These are phyloP conservation scores for Phoenix dactylifera DNA, from an alignment of 176 grass and related monocot genomes.

Conservation along the genomic window DNA sequence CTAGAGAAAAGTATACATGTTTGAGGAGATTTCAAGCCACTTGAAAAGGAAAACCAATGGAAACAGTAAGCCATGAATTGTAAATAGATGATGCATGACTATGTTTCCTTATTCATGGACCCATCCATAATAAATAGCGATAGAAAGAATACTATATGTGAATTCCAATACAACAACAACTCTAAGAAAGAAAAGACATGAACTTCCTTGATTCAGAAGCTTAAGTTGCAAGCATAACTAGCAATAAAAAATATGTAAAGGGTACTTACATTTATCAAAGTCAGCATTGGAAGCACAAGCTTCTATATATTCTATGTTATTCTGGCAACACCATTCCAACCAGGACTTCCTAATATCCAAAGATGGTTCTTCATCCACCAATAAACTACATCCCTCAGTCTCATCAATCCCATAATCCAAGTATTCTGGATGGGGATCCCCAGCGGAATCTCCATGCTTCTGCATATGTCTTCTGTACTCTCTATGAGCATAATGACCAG, in stretches of 20 bases:
- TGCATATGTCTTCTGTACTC: conserved; percentile 66
- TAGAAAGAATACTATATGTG: neutral
- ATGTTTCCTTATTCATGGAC: no score
- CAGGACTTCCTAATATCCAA: conserved; percentile 53
- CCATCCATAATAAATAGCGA: neutral
- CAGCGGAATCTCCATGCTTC: conserved; percentile 42
- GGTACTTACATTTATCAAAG: conserved; percentile 89
- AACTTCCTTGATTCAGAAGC: no score
- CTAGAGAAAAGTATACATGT: no score
- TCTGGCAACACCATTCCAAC: conserved; percentile 56
- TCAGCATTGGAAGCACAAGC: conserved; percentile 74
- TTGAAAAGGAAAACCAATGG: no score
- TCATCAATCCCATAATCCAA: conserved; percentile 70
- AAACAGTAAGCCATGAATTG: no score
- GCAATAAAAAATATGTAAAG: no score
- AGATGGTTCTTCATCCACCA: conserved; percentile 57
- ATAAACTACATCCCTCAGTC: conserved; percentile 67
- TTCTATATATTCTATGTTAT: conserved; percentile 89
- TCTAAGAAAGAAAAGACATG: neutral
- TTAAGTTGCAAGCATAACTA: no score
- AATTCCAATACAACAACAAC: neutral
- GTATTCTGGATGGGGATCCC: conserved; percentile 63
- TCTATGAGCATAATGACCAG: conserved; percentile 58
- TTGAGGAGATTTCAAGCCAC: no score
- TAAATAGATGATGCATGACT: no score